phyloP scores from a whole-genome alignment of 805 yeast genomes.

The Candida ovalis region DNA sequence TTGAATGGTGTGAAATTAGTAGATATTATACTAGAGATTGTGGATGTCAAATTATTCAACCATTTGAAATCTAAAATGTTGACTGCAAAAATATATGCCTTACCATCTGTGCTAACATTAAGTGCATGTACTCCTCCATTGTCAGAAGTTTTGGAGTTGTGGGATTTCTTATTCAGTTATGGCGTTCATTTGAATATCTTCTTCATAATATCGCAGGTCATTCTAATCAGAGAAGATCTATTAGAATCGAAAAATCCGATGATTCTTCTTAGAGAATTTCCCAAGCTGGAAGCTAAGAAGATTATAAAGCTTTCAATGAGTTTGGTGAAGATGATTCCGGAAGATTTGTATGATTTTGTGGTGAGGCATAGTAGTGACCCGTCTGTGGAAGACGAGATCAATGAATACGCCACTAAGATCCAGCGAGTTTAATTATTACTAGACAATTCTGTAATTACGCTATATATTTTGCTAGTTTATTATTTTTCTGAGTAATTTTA shows the following conservation, averaged over 20 bases:
- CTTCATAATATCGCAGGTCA: constrained; percentile 78
- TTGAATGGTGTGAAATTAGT: constrained; percentile 71
- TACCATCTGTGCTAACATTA: constrained; percentile 76
- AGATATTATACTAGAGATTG: constrained; percentile 65
- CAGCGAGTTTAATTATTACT: neutral
- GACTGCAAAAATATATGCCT: constrained; percentile 83
- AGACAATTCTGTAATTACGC: neutral
- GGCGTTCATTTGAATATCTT: constrained; percentile 86
- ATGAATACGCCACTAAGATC: constrained; percentile 12
- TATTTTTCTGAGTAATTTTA: neutral
- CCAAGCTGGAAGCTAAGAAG: constrained; percentile 65
- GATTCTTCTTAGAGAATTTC: constrained; percentile 69
- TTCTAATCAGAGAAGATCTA: constrained; percentile 62
- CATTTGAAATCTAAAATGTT: constrained; percentile 60
- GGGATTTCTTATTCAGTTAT: constrained; percentile 91
- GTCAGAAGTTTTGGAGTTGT: constrained; percentile 64
- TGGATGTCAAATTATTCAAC: constrained; percentile 67
- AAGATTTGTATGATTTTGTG: constrained; percentile 56
- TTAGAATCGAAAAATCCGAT: constrained; percentile 65
- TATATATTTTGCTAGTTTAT: neutral
- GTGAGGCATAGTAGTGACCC: constrained; percentile 61
- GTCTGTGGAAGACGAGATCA: constrained; percentile 26
- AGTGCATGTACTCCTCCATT: constrained; percentile 89
- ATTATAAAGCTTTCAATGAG: constrained; percentile 76
- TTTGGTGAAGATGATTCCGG: constrained; percentile 72